Evolutionary conservation across 345 rosid genomes (phyloP).

Genomic region (Rhodamnia rubescens): DNA sequence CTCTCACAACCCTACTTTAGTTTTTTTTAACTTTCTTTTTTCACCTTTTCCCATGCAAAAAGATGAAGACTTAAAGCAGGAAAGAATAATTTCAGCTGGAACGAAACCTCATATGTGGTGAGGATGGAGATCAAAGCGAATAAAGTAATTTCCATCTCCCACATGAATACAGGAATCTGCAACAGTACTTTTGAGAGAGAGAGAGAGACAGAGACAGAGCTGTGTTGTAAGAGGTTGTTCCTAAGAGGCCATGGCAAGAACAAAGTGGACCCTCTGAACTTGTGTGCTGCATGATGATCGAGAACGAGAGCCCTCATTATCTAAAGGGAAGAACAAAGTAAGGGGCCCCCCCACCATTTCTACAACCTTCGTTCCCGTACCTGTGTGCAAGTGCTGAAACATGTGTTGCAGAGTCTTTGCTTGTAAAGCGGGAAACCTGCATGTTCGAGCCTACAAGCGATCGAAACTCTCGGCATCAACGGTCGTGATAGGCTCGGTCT

Average conservation of each 20-base stretch:
- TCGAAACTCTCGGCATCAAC: not conserved
- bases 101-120: not conserved
- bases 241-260: not conserved
- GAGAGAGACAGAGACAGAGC: not conserved
- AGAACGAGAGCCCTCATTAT: not conserved
- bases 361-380: not conserved
- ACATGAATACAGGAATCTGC: not conserved
- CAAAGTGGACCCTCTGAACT: not conserved
- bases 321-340: not conserved
- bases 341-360: not conserved
- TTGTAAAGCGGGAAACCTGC: not conserved
- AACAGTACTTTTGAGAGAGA: not conserved
- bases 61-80: not conserved
- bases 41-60: not conserved
- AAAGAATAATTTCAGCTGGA: not conserved
- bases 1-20: not conserved
- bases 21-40: not conserved
- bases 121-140: not conserved
- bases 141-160: not conserved
- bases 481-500: not conserved
- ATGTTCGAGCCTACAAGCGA: not conserved
- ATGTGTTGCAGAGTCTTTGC: not conserved
- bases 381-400: not conserved
- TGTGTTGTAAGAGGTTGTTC: not conserved
- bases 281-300: not conserved